Conservation (phyloP, 257 asterid genomes). For the Cruciata laevipes region DNA sequence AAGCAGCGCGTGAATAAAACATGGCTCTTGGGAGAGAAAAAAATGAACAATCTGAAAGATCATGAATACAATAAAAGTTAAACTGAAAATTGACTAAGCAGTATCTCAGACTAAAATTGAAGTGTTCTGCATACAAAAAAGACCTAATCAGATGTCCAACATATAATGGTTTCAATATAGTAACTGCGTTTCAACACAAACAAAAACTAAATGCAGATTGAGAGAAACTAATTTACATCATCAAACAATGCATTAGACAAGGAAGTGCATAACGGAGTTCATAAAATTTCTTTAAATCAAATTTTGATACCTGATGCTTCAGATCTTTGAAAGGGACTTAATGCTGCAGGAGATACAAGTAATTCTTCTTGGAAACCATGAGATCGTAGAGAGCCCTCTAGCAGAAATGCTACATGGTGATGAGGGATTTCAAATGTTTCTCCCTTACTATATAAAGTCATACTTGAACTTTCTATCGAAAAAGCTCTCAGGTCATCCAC, state of each 20-base stretch:
- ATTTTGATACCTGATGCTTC: conserved; percentile 53
- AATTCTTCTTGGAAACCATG: conserved; percentile 48
- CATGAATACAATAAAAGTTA: too few relatives aligned
- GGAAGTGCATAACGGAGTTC: neutral
- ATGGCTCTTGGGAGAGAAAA: too few relatives aligned
- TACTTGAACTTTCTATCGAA: conserved; percentile 58
- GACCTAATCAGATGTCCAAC: too few relatives aligned
- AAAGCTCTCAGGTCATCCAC: conserved; percentile 78
- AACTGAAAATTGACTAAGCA: too few relatives aligned
- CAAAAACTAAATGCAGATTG: neutral
- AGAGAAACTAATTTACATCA: neutral
- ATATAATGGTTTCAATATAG: too few relatives aligned
- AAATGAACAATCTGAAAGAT: too few relatives aligned
- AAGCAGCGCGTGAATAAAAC: too few relatives aligned
- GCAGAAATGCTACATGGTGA: conserved; percentile 66
- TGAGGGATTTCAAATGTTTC: conserved; percentile 72
- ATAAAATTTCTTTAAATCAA: neutral
- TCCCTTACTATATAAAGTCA: conserved; percentile 47
- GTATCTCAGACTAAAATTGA: too few relatives aligned
- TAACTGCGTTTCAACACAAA: too few relatives aligned
- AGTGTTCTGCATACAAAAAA: too few relatives aligned
- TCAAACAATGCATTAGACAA: neutral
- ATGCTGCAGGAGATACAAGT: conserved; percentile 58
- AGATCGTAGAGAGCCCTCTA: conserved; percentile 69
- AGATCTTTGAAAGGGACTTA: conserved; percentile 36